Base-by-base conservation (phyloP, 164 flowering plant genomes). In the Berberis vulgaris region DNA sequence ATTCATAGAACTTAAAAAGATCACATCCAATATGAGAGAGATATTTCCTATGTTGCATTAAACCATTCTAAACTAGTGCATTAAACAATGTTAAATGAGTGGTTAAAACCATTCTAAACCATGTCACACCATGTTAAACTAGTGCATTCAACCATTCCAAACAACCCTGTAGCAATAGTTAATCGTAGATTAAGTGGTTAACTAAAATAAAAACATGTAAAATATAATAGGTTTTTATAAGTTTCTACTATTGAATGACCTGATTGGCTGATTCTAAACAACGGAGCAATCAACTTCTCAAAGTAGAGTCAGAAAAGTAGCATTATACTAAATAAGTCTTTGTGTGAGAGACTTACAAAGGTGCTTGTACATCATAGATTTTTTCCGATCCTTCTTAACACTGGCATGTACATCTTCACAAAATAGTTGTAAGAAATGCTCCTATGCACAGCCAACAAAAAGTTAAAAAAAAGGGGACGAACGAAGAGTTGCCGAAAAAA, bases 381-480 rank as follows among this genome's bases (percentile, higher is more conserved):
- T 84, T 77, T 84, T 84, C 10, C 66, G 74, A 55, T 85, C 85
- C 47, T 72, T 63, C 55, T 69, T 78, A 56, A 74, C 74, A 67
- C 66, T 70, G 1, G 70, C 76, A 72, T 81, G 72, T n/a, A 88
- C 86, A 70, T 85, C 93, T 76, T 76, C 77, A 62, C 75, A 60
- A 60, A 85, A 77, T 26, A 69, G 72, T 57, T 83, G 82, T 59
- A 89, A 74, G 65, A 89, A 86, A 64, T 73, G 79, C 74, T 85
- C 93, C 96, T 89, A 83, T 69, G 75, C 62, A 41, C 67, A 66
- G 44, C 49, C 63, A 57, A 64, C 5, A 52, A 55, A 41, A 55
- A 55, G 41, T 2, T 54, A 13, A 55, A 55, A 13, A 39, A 55
- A 13, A 3, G 40, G 3, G 13, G 13, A 52, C 55, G n/a, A 11